Conservation (phyloP, 75 land plant genomes). For the Picea glauca region DNA sequence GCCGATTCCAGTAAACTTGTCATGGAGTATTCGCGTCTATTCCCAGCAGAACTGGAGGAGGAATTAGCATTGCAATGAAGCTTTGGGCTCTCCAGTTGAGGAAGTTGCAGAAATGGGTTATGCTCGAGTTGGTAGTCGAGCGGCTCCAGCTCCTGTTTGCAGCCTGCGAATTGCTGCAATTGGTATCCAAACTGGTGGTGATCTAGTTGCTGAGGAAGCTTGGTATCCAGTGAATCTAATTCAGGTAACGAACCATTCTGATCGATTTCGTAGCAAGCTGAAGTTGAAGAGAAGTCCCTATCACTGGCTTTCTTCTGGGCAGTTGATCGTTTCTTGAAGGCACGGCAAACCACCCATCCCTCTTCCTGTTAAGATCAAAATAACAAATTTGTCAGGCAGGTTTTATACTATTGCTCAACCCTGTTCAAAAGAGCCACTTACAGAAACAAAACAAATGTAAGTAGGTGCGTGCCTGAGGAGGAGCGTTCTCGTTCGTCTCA, state of each 20-base stretch:
- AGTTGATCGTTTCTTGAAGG: slow-evolving; percentile 37
- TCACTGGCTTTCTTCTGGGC: background rate
- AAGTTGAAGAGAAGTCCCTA: background rate
- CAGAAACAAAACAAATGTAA: too few species aligned
- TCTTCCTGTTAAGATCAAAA: slow-evolving; percentile 27
- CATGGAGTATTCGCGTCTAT: slow-evolving; percentile 3
- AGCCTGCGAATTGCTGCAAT: background rate
- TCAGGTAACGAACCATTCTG: slow-evolving; percentile 5
- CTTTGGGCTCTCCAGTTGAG: slow-evolving; percentile 61
- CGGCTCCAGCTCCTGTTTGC: slow-evolving; percentile 25
- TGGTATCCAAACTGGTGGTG: slow-evolving; percentile 7
- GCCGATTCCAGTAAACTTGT: background rate
- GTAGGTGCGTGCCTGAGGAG: too few species aligned
- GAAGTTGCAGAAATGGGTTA: slow-evolving; percentile 32
- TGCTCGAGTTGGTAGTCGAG: slow-evolving; percentile 13
- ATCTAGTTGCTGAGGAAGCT: background rate
- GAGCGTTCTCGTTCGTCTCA: slow-evolving; percentile 31
- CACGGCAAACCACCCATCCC: slow-evolving; percentile 57
- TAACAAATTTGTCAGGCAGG: too few species aligned
- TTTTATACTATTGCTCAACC: too few species aligned
- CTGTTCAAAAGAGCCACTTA: too few species aligned
- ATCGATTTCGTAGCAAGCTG: slow-evolving; percentile 3
- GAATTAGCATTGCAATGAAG: slow-evolving; percentile 7
- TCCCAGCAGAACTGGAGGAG: slow-evolving; percentile 2
- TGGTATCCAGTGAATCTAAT: background rate